These are phyloP conservation scores for Lobosporangium transversale DNA, from an alignment of 192 early-diverging fungal genomes.

Conservation along the genomic window DNA sequence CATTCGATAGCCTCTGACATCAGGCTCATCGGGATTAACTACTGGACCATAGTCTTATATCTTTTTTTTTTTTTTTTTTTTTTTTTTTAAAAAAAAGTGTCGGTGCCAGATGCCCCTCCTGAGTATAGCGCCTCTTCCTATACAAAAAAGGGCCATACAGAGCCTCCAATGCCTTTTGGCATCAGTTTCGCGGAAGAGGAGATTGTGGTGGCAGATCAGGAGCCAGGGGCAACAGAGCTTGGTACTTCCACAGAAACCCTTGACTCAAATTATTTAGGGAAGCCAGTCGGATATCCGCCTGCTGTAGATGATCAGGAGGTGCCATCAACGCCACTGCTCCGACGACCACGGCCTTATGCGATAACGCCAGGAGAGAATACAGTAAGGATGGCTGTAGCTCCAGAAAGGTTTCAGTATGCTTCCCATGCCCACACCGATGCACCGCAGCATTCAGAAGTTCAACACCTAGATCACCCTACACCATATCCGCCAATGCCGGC, in stretches of 20 bases:
- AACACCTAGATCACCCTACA: background rate
- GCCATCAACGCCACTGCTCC: constrained; percentile 24
- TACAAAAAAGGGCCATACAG: constrained; percentile 13
- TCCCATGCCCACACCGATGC: background rate
- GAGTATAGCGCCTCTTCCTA: constrained; percentile 6
- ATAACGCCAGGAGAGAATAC: background rate
- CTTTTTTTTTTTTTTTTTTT: too few relatives aligned
- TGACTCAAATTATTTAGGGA: background rate
- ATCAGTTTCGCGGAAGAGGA: constrained; percentile 39
- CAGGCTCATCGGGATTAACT: too few relatives aligned
- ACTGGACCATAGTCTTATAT: too few relatives aligned
- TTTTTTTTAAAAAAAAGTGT: too few relatives aligned
- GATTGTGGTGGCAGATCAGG: constrained; percentile 21
- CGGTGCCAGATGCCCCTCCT: constrained; percentile 15
- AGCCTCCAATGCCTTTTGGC: constrained; percentile 13
- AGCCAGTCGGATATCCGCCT: background rate
- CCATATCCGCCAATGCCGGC: constrained; percentile 4
- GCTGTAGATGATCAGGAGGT: constrained; percentile 13
- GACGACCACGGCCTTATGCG: constrained; percentile 5
- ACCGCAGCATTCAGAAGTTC: background rate
- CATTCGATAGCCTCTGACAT: too few relatives aligned
- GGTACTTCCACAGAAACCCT: background rate
- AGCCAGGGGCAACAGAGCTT: background rate
- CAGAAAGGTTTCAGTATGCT: background rate
- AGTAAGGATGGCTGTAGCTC: background rate